Conservation (phyloP, 495 filamentous ascomycete species). For the Friedmanniomyces simplex region DNA sequence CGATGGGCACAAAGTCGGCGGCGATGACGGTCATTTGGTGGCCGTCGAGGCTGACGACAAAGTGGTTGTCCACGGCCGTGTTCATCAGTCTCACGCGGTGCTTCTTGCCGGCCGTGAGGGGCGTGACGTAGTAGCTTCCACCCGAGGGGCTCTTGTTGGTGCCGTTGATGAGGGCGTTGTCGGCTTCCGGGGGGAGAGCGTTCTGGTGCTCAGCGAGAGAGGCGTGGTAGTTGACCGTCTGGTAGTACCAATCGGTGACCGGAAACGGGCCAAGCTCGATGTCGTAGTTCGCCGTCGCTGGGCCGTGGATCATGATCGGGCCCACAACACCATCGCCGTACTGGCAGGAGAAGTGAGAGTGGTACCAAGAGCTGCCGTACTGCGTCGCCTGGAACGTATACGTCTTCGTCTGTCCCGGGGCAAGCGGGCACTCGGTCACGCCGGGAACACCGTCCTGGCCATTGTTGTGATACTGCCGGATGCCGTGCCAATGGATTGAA, state of each 20-base stretch:
- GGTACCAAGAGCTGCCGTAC: slow-evolving; percentile 33
- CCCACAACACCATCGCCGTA: slow-evolving; percentile 32
- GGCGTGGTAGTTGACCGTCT: slow-evolving; percentile 15
- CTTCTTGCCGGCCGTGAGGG: slow-evolving; percentile 28
- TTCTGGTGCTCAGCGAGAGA: slow-evolving; percentile 8
- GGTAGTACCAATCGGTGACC: slow-evolving; percentile 32
- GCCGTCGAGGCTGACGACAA: slow-evolving; percentile 29
- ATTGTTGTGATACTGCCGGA: slow-evolving; percentile 27
- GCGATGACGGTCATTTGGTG: slow-evolving; percentile 30
- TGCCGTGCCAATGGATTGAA: slow-evolving; percentile 33
- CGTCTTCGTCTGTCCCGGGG: slow-evolving; percentile 27
- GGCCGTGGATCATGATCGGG: slow-evolving; percentile 31
- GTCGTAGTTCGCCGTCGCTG: slow-evolving; percentile 32
- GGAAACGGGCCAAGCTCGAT: slow-evolving; percentile 28
- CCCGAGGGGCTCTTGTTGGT: slow-evolving; percentile 25
- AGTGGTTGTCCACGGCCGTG: slow-evolving; percentile 26
- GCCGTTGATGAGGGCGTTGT: slow-evolving; percentile 33
- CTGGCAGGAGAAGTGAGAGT: slow-evolving; percentile 29
- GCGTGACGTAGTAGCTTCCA: slow-evolving; percentile 25
- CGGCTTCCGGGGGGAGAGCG: slow-evolving; percentile 21
- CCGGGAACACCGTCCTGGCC: slow-evolving; percentile 29
- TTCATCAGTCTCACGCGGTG: slow-evolving; percentile 32
- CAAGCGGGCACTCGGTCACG: slow-evolving; percentile 32
- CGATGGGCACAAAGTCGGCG: slow-evolving; percentile 31
- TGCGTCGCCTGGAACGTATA: slow-evolving; percentile 32